A percentile compares a stretch with the other conserved stretches of the same genome.
These are phyloP conservation scores for Epichloe sylvatica DNA, from an alignment of 2,329 filamentous ascomycete species.

Conservation along the genomic window DNA sequence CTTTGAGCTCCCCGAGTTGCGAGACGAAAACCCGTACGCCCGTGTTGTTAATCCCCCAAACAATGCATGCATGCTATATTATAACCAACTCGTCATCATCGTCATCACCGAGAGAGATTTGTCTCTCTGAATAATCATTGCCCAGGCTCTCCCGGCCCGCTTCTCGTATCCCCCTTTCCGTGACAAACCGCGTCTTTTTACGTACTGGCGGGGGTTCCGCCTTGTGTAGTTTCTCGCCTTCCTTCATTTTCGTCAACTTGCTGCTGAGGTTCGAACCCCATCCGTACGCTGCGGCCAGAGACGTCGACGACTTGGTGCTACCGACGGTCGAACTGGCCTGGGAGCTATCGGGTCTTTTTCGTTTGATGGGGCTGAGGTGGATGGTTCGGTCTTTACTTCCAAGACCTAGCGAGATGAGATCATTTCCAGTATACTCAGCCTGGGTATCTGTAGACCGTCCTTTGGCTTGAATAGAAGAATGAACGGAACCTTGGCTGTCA, in stretches of 20 bases:
- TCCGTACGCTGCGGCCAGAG: constrained; percentile 24
- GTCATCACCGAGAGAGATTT: constrained; percentile 26
- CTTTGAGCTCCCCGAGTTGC: neutral
- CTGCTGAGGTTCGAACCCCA: constrained; percentile 43
- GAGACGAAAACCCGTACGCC: neutral
- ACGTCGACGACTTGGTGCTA: constrained; percentile 11
- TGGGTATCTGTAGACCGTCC: constrained; percentile 7
- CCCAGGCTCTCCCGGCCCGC: constrained; percentile 62
- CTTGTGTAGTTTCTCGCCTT: constrained; percentile 37
- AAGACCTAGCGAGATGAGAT: constrained; percentile 26
- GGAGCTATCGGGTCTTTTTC: constrained; percentile 42
- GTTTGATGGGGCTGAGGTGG: constrained; percentile 45
- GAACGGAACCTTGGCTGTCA: neutral
- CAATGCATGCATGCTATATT: constrained; percentile 19
- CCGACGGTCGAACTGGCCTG: constrained; percentile 18
- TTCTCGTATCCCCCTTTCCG: constrained; percentile 62
- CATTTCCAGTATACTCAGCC: constrained; percentile 21
- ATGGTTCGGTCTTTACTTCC: constrained; percentile 28
- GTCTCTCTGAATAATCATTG: constrained; percentile 27
- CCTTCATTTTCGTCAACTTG: constrained; percentile 48
- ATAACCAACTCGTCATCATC: constrained; percentile 41
- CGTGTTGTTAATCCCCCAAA: neutral
- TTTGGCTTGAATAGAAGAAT: neutral
- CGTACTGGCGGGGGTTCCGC: constrained; percentile 31
- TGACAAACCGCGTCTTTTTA: constrained; percentile 70